phyloP scores from a whole-genome alignment of 257 asterid genomes.

The Striga asiatica region DNA sequence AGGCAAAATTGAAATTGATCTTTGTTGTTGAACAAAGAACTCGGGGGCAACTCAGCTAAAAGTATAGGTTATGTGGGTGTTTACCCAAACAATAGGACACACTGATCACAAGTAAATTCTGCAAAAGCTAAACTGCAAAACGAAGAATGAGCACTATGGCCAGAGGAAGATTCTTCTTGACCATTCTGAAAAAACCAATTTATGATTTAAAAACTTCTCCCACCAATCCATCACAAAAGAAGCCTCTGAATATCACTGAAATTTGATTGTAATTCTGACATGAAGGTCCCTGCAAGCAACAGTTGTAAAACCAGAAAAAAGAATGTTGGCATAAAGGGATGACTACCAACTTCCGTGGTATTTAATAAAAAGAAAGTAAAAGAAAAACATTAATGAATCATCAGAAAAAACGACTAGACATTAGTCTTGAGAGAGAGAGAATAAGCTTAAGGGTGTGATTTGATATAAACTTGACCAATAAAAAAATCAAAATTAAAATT shows the following conservation, averaged over 20 bases:
- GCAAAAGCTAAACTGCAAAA: conserved; percentile 20
- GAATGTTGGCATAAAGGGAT: neutral
- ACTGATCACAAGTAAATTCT: conserved; percentile 2
- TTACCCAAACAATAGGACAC: conserved; percentile 19
- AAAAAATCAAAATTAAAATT: no score
- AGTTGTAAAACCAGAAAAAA: conserved; percentile 3
- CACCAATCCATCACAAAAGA: conserved; percentile 41
- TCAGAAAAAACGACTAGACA: no score
- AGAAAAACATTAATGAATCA: no score
- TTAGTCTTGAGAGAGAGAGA: no score
- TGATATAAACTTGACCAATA: no score
- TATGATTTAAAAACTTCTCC: conserved; percentile 11
- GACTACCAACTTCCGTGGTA: neutral
- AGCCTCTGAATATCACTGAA: conserved; percentile 74
- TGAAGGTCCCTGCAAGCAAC: conserved; percentile 57
- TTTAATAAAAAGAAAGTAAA: no score
- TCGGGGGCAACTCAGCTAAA: conserved; percentile 15
- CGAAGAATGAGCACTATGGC: conserved; percentile 6
- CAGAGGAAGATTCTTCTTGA: conserved; percentile 13
- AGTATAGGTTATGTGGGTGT: conserved; percentile 8
- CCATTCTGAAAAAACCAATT: conserved; percentile 10
- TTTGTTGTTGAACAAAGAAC: conserved; percentile 12
- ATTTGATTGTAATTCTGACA: conserved; percentile 53
- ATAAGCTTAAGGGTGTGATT: no score
- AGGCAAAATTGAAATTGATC: neutral